Percentiles rank a stretch among this genome's conserved stretches.
Evolutionary conservation across 1,284 basidiomycete genomes (phyloP).

Genomic region (Serendipita sp.): DNA sequence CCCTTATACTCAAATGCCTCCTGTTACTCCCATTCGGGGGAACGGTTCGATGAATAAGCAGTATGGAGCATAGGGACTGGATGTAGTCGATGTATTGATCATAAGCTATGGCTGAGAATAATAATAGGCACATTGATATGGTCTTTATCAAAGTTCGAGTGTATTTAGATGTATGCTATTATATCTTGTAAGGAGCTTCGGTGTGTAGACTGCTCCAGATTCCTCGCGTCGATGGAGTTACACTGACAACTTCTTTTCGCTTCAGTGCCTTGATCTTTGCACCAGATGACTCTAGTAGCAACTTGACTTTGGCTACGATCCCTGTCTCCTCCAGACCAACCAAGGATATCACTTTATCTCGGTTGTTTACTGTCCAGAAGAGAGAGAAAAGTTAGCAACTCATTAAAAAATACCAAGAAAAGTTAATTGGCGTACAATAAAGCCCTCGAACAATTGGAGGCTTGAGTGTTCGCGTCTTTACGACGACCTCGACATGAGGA

Average conservation of each 20-base stretch:
- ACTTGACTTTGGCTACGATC: slow-evolving; percentile 58
- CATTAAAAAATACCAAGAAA: slow-evolving; percentile 9
- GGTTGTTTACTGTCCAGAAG: slow-evolving; percentile 43
- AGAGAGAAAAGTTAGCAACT: slow-evolving; percentile 9
- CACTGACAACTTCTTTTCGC: slow-evolving; percentile 56
- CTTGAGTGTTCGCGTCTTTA: slow-evolving; percentile 54
- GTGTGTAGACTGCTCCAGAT: slow-evolving; percentile 77
- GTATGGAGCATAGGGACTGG: neutral
- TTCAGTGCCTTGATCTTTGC: slow-evolving; percentile 67
- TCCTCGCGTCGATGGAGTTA: slow-evolving; percentile 63
- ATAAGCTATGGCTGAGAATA: too few relatives aligned
- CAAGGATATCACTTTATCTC: slow-evolving; percentile 67
- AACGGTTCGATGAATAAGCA: neutral
- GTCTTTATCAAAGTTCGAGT: neutral
- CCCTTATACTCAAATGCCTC: neutral
- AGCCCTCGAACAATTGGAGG: slow-evolving; percentile 66
- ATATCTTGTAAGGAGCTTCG: slow-evolving; percentile 34
- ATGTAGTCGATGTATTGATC: neutral
- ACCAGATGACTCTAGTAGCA: slow-evolving; percentile 74
- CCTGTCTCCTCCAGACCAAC: slow-evolving; percentile 56
- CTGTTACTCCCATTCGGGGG: neutral
- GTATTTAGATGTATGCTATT: neutral
- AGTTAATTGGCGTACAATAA: slow-evolving; percentile 36
- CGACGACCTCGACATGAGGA: slow-evolving; percentile 69
- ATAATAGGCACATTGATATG: neutral